Evolutionary conservation across 805 yeast species (phyloP), one percentile per base, ranked within the genome.

Genomic region (Ogataea philodendri): DNA sequence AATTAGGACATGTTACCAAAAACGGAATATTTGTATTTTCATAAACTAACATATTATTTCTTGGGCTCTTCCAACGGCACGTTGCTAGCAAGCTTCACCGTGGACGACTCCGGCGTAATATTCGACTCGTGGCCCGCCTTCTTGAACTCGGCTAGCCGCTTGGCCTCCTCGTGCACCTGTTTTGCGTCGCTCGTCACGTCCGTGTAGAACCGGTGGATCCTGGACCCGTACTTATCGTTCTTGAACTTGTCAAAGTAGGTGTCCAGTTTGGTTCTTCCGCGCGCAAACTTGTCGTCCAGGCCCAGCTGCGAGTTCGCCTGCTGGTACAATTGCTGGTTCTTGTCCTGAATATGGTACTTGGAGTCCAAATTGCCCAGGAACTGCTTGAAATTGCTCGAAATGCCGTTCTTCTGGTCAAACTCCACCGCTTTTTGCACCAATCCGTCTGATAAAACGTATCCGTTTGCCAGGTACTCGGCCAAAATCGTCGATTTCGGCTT

Each of bases 381-480:
- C 19, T 58, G 53, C 50, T 69, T 72, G 66, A 84, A 84, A 44
- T 69, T 69, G 26, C 62, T 50, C 17, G 82, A 67, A 50, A 69
- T 59, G 0, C 90, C 93, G 51, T 78, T 72, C 50, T 78, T 65
- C 45, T 77, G 67, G 58, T 84, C 93, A 44, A 79, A 66, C 13
- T 69, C 75, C 34, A 81, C 67, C 15, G 86, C 83, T 52, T 70
- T 71, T 39, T 72, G 68, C 27, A 84, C 65, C 32, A 82, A 62
- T 32, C 68, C 61, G 57, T 84, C 93, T 30, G 80, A 69, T 27
- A 84, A 59, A 13, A 68, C 72, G 55, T 84, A 84, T 4, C 94
- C 94, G n/a, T 77, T 73, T 20, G 86, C 69, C 41, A 84, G 65
- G 49, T 81, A 73, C 59, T 84, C 90, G 1, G 93, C 90, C 62